phyloP scores from a whole-genome alignment of 176 grass and related monocot species.

The Aegilops sharonensis region DNA sequence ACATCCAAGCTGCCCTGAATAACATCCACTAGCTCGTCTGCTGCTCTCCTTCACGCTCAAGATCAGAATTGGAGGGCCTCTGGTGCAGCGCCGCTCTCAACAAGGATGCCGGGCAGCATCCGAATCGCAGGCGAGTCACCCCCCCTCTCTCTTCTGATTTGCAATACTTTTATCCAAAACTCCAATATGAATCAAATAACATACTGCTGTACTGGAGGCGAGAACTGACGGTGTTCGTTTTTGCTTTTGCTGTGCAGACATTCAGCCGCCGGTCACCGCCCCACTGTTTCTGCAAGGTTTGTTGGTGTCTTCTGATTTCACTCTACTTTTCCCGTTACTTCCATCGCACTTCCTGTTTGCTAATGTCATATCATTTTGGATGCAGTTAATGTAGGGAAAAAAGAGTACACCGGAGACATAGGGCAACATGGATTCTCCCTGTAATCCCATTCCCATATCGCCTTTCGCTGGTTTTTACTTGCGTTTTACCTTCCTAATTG shows the following conservation, averaged over 20 bases:
- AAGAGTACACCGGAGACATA: constrained; percentile 39
- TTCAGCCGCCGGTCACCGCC: background rate
- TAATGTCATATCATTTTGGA: background rate
- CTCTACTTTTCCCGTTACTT: background rate
- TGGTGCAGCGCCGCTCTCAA: constrained; percentile 8
- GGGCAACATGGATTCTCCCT: constrained; percentile 36
- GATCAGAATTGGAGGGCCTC: constrained; percentile 36
- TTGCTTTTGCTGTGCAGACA: background rate
- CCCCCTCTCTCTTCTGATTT: background rate
- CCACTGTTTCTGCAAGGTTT: constrained; percentile 48
- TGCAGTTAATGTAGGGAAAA: constrained; percentile 36
- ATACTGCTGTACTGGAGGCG: background rate
- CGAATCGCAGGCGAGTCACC: constrained; percentile 21
- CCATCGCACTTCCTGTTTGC: background rate
- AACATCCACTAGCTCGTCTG: constrained; percentile 22
- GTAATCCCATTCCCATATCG: constrained; percentile 25
- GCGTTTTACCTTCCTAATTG: background rate
- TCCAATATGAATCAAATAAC: background rate
- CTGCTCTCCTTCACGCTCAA: background rate
- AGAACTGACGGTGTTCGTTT: too few species aligned
- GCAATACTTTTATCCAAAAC: background rate
- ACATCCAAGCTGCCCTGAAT: constrained; percentile 18
- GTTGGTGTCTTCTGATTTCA: background rate
- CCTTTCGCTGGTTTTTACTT: background rate
- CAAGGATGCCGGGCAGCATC: constrained; percentile 54